Evolutionary conservation across 306 rosid species (phyloP).

Genomic region (Mucuna pruriens): DNA sequence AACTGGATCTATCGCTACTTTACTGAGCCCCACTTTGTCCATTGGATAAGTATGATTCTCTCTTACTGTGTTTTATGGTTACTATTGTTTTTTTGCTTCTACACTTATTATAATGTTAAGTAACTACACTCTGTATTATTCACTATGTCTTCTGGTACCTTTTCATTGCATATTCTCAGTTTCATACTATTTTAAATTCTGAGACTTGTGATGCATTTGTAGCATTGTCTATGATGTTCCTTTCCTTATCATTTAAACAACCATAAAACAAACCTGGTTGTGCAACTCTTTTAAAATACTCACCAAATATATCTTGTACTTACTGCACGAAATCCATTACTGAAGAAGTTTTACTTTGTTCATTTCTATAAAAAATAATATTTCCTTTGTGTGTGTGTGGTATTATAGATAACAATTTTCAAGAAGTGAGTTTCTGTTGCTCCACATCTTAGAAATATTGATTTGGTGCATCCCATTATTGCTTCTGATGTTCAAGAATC

Average conservation of each 20-base stretch:
- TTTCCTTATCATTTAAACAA: neutral
- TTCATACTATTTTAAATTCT: constrained; percentile 14
- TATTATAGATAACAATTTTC: neutral
- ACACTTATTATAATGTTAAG: neutral
- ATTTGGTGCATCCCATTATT: neutral
- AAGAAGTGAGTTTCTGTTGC: neutral
- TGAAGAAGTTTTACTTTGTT: neutral
- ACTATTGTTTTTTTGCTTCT: constrained; percentile 15
- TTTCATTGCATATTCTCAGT: neutral
- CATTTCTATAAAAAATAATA: neutral
- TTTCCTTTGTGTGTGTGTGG: neutral
- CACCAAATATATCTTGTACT: neutral
- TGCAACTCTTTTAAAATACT: constrained; percentile 17
- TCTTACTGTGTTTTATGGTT: constrained; percentile 18
- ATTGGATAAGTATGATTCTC: constrained; percentile 79
- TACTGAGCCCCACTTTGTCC: constrained; percentile 75
- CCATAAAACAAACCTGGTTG: neutral
- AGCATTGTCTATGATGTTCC: neutral
- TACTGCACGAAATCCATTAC: constrained; percentile 1
- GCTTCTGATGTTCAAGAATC: neutral
- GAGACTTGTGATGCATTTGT: neutral
- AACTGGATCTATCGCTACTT: constrained; percentile 95
- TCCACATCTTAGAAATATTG: neutral
- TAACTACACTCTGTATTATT: neutral
- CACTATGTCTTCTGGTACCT: neutral